A percentile compares a stretch with the other conserved stretches of the same genome.
phyloP scores from a whole-genome alignment of 2,329 filamentous ascomycete species.

The Aspergillus sp. region DNA sequence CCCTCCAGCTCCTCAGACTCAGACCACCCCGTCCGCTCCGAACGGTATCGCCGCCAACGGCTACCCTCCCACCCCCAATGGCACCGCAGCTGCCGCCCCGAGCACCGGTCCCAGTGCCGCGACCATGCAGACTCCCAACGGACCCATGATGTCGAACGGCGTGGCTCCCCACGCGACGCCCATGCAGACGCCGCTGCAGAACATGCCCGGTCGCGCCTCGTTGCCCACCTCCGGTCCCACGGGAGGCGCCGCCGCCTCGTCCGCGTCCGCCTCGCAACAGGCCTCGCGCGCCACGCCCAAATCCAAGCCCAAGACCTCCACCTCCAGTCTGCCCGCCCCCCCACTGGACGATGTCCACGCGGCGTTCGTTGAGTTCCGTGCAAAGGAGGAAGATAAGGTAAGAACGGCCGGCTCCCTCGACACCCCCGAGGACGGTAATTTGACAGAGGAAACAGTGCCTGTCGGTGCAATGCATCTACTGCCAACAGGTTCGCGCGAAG shows the following conservation, averaged over 20 bases:
- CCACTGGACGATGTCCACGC: slow-evolving; percentile 51
- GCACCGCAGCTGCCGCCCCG: slow-evolving; percentile 32
- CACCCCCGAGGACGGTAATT: background rate
- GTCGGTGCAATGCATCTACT: slow-evolving; percentile 52
- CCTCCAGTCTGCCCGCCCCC: slow-evolving; percentile 45
- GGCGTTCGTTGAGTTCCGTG: slow-evolving; percentile 49
- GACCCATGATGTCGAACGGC: slow-evolving; percentile 45
- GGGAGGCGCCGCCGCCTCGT: slow-evolving; percentile 24
- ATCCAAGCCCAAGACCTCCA: slow-evolving; percentile 36
- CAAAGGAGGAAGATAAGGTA: slow-evolving; percentile 49
- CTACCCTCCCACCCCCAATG: slow-evolving; percentile 44
- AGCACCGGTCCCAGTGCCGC: slow-evolving; percentile 32
- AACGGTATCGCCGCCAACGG: slow-evolving; percentile 45
- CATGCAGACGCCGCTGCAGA: slow-evolving; percentile 44
- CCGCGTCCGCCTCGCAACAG: slow-evolving; percentile 31
- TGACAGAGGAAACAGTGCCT: slow-evolving; percentile 38
- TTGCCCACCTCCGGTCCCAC: slow-evolving; percentile 40
- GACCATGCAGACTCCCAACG: slow-evolving; percentile 43
- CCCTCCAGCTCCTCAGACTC: slow-evolving; percentile 39
- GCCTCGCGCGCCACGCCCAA: slow-evolving; percentile 40
- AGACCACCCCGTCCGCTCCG: slow-evolving; percentile 36
- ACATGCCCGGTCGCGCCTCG: slow-evolving; percentile 39
- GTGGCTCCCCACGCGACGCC: slow-evolving; percentile 45
- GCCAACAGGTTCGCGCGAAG: slow-evolving; percentile 51
- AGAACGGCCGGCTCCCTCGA: slow-evolving; percentile 1